Percentiles rank a stretch among this genome's conserved stretches.
These are phyloP conservation scores for Clohesyomyces aquaticus DNA, from an alignment of 495 filamentous ascomycete species.

Conservation along the genomic window DNA sequence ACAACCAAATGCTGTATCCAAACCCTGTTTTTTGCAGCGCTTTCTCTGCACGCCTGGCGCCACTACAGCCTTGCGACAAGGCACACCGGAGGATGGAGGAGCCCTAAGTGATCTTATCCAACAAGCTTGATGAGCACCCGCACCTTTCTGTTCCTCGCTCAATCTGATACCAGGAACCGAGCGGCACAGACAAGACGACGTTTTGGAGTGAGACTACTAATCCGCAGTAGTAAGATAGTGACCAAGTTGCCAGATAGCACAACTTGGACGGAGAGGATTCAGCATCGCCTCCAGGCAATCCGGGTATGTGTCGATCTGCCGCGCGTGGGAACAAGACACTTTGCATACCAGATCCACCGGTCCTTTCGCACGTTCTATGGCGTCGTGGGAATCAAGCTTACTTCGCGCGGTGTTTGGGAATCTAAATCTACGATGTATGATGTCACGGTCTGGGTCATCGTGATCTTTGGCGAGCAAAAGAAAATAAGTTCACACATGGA, in stretches of 20 bases:
- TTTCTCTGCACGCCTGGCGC: constrained; percentile 1
- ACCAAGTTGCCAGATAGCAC: neutral
- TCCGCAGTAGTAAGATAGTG: neutral
- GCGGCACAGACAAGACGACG: neutral
- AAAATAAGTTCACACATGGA: neutral
- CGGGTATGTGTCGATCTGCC: neutral
- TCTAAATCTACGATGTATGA: neutral
- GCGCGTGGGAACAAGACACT: too few relatives aligned
- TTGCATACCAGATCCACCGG: neutral
- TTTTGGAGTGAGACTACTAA: neutral
- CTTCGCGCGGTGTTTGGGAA: neutral
- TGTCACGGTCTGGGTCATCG: neutral
- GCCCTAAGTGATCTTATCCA: constrained; percentile 1
- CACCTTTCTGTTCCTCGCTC: neutral
- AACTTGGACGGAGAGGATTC: neutral
- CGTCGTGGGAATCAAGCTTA: neutral
- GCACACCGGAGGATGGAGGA: neutral
- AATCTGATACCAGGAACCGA: neutral
- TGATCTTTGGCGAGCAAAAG: neutral
- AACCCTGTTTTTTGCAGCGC: constrained; percentile 1
- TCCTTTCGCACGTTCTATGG: neutral
- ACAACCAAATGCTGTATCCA: neutral
- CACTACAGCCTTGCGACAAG: constrained; percentile 14
- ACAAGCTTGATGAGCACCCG: neutral
- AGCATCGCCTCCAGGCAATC: neutral